Percentiles rank a stretch among this genome's conserved stretches.
Evolutionary conservation across 768 basidiomycete species (phyloP).

Genomic region (Phlegmacium glaucopus): DNA sequence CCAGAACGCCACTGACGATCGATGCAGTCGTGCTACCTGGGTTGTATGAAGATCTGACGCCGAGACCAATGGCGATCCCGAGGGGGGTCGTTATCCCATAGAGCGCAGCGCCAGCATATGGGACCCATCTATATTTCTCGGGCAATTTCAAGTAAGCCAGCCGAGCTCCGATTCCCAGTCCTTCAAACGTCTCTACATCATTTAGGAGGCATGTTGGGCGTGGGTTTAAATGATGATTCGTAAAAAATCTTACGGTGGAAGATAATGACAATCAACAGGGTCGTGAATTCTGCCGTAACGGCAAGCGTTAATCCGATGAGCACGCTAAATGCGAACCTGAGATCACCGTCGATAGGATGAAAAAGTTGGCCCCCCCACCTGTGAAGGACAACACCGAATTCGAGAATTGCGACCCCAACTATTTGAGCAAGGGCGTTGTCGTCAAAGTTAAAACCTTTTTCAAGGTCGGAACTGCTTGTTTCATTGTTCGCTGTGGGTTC

Average conservation of each 20-base stretch:
- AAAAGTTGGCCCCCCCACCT: constrained; percentile 42
- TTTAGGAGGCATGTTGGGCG: not conserved
- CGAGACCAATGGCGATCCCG: constrained; percentile 84
- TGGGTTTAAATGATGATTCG: not conserved
- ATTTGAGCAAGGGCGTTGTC: constrained; percentile 63
- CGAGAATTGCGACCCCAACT: constrained; percentile 86
- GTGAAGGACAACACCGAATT: constrained; percentile 90
- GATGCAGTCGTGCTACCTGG: constrained; percentile 70
- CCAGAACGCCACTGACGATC: constrained; percentile 83
- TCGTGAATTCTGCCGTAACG: constrained; percentile 76
- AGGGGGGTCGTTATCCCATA: constrained; percentile 83
- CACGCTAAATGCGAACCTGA: constrained; percentile 39
- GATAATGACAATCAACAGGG: constrained; percentile 85
- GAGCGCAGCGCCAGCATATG: constrained; percentile 54
- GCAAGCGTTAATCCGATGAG: constrained; percentile 90
- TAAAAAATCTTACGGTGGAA: constrained; percentile 75
- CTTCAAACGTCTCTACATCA: constrained; percentile 82
- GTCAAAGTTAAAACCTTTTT: constrained; percentile 24
- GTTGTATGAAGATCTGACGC: constrained; percentile 75
- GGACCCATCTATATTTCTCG: constrained; percentile 48
- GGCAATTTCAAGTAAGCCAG: constrained; percentile 74
- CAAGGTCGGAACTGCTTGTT: constrained; percentile 22
- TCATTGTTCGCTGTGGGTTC: constrained; percentile 10
- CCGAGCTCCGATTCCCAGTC: constrained; percentile 88
- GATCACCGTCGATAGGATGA: not conserved